Evolutionary conservation across 2,329 filamentous ascomycete species (phyloP).

Genomic region (Trichoderma sp.): DNA sequence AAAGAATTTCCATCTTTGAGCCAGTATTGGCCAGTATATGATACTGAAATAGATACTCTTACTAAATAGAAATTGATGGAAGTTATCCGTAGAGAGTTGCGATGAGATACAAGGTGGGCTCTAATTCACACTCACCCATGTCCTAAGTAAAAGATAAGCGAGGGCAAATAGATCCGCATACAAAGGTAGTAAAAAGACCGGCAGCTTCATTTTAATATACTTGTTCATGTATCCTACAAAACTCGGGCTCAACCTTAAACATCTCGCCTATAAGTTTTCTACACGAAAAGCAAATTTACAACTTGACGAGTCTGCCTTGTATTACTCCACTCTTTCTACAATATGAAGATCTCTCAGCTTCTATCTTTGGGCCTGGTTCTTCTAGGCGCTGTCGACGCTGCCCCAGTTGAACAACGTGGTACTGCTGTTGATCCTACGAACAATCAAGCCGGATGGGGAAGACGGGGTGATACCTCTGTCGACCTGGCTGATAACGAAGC

Average conservation of each 20-base stretch:
- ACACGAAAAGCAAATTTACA: background rate
- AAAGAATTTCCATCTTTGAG: background rate
- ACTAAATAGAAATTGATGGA: background rate
- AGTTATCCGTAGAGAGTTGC: background rate
- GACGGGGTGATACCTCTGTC: background rate
- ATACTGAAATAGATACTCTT: background rate
- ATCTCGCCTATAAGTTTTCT: too few species aligned
- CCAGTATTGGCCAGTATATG: background rate
- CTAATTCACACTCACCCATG: background rate
- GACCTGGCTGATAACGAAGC: background rate
- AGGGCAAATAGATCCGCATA: background rate
- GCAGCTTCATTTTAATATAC: background rate
- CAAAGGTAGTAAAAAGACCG: background rate
- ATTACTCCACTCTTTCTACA: background rate
- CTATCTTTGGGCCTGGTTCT: background rate
- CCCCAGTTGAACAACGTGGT: background rate
- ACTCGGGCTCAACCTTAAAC: background rate
- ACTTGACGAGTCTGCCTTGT: background rate
- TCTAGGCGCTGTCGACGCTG: constrained; percentile 8
- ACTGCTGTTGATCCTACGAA: background rate
- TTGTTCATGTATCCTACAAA: background rate
- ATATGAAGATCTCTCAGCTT: constrained; percentile 7
- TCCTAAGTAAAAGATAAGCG: background rate
- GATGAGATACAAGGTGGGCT: background rate
- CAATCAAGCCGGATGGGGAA: constrained; percentile 2